These are phyloP conservation scores for Coniochaeta hoffmannii DNA, from an alignment of 2,329 filamentous ascomycete species.

Conservation along the genomic window DNA sequence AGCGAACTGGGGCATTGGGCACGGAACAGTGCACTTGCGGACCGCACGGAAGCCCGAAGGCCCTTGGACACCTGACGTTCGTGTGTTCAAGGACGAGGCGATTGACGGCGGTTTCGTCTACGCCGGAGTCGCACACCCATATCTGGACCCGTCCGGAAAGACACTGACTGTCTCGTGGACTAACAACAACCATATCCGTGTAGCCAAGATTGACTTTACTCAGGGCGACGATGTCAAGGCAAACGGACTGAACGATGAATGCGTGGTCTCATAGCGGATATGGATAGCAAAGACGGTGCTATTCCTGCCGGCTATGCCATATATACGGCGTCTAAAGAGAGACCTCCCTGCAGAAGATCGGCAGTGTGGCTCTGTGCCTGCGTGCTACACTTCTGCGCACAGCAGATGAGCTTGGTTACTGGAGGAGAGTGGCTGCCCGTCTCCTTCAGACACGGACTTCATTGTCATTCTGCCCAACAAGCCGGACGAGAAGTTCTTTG, in stretches of 20 bases:
- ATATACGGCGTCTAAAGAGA: no score
- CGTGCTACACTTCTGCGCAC: background rate
- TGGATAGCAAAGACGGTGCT: background rate
- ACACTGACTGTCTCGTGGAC: slow-evolving; percentile 16
- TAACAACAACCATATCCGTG: slow-evolving; percentile 2
- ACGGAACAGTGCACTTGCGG: slow-evolving; percentile 13
- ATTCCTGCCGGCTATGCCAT: background rate
- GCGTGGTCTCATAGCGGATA: background rate
- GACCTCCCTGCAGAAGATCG: no score
- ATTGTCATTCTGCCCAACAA: background rate
- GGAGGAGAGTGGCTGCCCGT: no score
- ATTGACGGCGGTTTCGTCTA: slow-evolving; percentile 27
- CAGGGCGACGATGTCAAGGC: background rate
- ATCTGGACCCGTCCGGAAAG: slow-evolving; percentile 25
- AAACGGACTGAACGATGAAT: background rate
- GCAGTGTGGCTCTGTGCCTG: background rate
- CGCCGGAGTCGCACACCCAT: slow-evolving; percentile 28
- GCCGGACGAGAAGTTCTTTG: background rate
- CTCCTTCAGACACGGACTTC: background rate
- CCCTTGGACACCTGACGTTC: slow-evolving; percentile 27
- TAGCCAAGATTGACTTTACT: slow-evolving; percentile 1
- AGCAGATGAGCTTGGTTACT: background rate
- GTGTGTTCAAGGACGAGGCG: slow-evolving; percentile 24
- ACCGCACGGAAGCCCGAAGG: slow-evolving; percentile 24
- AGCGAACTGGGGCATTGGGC: slow-evolving; percentile 6